A percentile compares a stretch with the other conserved stretches of the same genome.
These are phyloP conservation scores for Boletus nobilissimus DNA, from an alignment of 1,284 basidiomycete species.

Conservation along the genomic window DNA sequence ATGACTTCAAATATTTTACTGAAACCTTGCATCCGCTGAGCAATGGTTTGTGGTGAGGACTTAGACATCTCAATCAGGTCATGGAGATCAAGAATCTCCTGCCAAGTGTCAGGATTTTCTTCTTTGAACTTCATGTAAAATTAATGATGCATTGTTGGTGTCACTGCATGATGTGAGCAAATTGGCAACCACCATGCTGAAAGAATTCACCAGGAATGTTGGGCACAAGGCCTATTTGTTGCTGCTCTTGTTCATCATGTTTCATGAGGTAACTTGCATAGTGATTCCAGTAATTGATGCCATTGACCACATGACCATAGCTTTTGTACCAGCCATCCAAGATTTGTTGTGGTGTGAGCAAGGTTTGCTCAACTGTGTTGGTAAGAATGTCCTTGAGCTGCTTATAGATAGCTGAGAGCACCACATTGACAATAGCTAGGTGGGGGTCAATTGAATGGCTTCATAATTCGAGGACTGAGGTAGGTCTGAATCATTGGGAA, in stretches of 20 bases:
- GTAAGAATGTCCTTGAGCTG: neutral
- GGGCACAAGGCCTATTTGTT: neutral
- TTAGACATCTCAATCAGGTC: neutral
- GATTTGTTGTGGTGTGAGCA: neutral
- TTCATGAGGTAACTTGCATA: neutral
- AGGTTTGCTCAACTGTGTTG: neutral
- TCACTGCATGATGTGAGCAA: neutral
- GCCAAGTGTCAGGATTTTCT: conserved; percentile 6
- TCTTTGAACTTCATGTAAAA: conserved; percentile 17
- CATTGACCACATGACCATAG: neutral
- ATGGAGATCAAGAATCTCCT: conserved; percentile 9
- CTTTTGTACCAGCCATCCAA: neutral
- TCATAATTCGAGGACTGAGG: too few relatives aligned
- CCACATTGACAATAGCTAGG: neutral
- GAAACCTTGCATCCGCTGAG: neutral
- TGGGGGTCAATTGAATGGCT: neutral
- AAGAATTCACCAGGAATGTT: neutral
- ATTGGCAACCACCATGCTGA: neutral
- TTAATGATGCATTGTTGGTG: neutral
- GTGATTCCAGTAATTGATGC: neutral
- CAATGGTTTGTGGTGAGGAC: neutral
- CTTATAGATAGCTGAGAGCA: neutral
- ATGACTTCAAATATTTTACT: neutral
- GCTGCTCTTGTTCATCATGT: neutral
- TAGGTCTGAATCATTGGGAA: too few relatives aligned